A percentile compares a stretch with the other conserved stretches of the same genome.
phyloP scores from a whole-genome alignment of 192 early-diverging fungal species.

The Coemansia reversa region DNA sequence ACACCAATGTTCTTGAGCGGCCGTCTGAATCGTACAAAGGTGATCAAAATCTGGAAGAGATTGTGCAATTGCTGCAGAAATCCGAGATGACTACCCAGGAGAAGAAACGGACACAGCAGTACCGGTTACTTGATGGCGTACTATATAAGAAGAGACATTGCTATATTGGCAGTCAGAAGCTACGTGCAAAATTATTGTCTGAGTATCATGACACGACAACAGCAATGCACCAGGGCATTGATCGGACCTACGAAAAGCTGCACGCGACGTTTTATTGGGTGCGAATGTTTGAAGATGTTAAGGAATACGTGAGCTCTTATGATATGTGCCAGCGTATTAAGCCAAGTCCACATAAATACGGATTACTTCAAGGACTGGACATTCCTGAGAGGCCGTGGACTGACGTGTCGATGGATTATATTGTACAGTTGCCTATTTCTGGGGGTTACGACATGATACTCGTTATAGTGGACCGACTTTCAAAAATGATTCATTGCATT shows the following conservation, averaged over 20 bases:
- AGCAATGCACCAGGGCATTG: constrained; percentile 1
- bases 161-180: neutral
- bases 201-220: constrained; percentile 13
- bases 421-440: constrained; percentile 4
- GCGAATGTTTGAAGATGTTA: neutral
- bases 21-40: too few relatives aligned
- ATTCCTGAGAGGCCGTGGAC: neutral
- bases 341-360: neutral
- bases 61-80: too few relatives aligned
- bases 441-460: constrained; percentile 1
- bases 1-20: too few relatives aligned
- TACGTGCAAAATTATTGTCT: neutral
- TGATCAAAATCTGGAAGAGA: too few relatives aligned
- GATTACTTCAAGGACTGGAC: neutral
- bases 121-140: neutral
- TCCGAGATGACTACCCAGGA: too few relatives aligned
- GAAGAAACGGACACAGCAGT: neutral
- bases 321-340: neutral
- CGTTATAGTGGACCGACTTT: constrained; percentile 7
- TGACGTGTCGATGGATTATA: constrained; percentile 16
- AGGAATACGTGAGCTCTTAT: neutral
- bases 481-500: neutral
- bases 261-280: constrained; percentile 5
- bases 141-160: constrained; percentile 3
- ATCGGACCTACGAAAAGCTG: constrained; percentile 4